Evolutionary conservation across 2,329 filamentous ascomycete genomes (phyloP).

Genomic region (Fusarium coffeatum): DNA sequence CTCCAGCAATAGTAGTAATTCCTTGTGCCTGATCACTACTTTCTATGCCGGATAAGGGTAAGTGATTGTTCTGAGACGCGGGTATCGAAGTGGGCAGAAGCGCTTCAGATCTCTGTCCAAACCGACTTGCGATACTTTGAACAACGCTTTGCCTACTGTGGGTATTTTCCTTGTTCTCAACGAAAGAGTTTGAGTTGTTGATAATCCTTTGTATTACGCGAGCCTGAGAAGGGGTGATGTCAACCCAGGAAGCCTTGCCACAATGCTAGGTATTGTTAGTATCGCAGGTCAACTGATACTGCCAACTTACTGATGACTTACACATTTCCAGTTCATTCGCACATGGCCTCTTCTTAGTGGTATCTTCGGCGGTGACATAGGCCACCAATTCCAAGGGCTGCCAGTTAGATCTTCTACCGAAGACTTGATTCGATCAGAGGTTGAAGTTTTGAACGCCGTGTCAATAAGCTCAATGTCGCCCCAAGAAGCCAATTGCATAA

Average conservation of each 20-base stretch:
- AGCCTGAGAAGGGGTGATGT: constrained; percentile 1
- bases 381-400: constrained; percentile 14
- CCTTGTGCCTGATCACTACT: neutral
- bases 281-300: neutral
- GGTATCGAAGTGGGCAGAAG: neutral
- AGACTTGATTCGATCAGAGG: neutral
- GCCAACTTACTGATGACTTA: neutral
- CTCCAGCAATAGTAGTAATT: neutral
- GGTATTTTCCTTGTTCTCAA: neutral
- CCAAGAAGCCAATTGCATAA: constrained; percentile 4
- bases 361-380: neutral
- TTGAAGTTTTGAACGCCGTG: neutral
- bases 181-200: neutral
- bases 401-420: neutral
- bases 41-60: neutral
- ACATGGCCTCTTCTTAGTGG: neutral
- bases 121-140: neutral
- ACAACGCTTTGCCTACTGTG: neutral
- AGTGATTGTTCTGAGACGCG: neutral
- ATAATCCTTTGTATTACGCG: neutral
- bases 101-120: neutral
- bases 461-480: neutral
- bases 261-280: constrained; percentile 3
- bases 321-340: constrained; percentile 8
- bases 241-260: neutral